These are phyloP conservation scores for Ramaria sp. DNA, from an alignment of 768 basidiomycete species.

Conservation along the genomic window DNA sequence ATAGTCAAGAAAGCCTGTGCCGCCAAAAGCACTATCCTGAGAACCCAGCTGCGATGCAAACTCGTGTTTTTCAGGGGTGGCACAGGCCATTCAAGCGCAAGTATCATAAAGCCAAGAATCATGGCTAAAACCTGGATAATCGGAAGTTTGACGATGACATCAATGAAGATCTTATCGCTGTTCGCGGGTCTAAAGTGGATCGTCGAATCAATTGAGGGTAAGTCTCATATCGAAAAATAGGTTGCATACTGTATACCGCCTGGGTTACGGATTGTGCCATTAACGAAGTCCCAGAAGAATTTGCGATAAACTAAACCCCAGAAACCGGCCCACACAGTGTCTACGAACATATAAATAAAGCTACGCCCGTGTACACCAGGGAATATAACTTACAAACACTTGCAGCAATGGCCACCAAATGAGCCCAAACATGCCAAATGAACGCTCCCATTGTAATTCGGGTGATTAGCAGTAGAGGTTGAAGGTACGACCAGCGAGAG, in stretches of 20 bases:
- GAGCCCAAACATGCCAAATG: slow-evolving; percentile 72
- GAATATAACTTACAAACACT: slow-evolving; percentile 50
- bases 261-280: slow-evolving; percentile 64
- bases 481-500: slow-evolving; percentile 4
- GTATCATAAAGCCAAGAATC: slow-evolving; percentile 42
- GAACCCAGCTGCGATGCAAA: slow-evolving; percentile 53
- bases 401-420: slow-evolving; percentile 55
- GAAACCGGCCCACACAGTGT: slow-evolving; percentile 71
- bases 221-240: not conserved
- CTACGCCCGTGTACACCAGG: not conserved
- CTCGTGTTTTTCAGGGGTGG: slow-evolving; percentile 41
- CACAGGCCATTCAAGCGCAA: slow-evolving; percentile 65
- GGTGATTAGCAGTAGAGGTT: slow-evolving; percentile 11
- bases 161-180: slow-evolving; percentile 50
- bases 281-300: slow-evolving; percentile 96
- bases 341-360: slow-evolving; percentile 25
- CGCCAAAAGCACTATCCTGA: slow-evolving; percentile 52
- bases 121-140: slow-evolving; percentile 63
- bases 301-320: slow-evolving; percentile 81
- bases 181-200: slow-evolving; percentile 40
- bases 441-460: slow-evolving; percentile 56
- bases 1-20: slow-evolving; percentile 52
- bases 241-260: slow-evolving; percentile 66
- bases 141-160: slow-evolving; percentile 67
- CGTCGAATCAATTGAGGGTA: not conserved